Evolutionary conservation across 1,284 basidiomycete genomes (phyloP), one percentile per base, ranked within the genome.

Genomic region (Ceratorhiza oryzae-sativae): DNA sequence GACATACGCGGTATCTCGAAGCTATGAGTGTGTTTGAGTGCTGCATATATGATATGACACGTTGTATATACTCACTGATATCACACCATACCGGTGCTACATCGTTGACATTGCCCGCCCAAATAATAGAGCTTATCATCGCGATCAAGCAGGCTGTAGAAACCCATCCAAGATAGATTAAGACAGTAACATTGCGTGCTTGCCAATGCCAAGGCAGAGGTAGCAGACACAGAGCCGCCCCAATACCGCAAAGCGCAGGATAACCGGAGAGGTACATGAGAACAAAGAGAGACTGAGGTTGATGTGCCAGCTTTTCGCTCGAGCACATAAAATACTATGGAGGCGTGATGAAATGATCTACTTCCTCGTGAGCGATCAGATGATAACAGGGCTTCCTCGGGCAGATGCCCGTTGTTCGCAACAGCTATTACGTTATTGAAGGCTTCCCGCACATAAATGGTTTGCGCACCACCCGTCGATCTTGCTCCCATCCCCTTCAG

Each of bases 31-130:
- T 81, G 86, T 1, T 83, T 78, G 80, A 58, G 0, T 77, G 83
- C 4, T n/a, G n/a, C 81, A 74, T 1, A 76, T 76, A 41, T 86
- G 75, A 56, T 81, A 81, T 15, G 80, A 78, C 10, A 13, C 55
- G n/a, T 23, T 49, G 18, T 42, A 27, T 36, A 53, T 60, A 5
- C 87, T 77, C 76, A 90, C 89, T 84, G 73, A 93, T 90, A 76
- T 94, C 92, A 76, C 92, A 93, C 88, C 88, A 93, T 1, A 88
- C 81, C 0, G 88, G 88, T 0, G 86, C 84, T 49, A 77, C 80
- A 75, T 90, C 85, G 10, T 83, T 79, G 1, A 83, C 82, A 76
- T 87, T 88, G 36, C 86, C 81, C 65, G 82, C 82, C 91, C 91
- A 94, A 15, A 91, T 77, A 39, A 90, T 78, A 18, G 86, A 83